Evolutionary conservation across 345 rosid genomes (phyloP).

Genomic region (Capsella bursapastoris): DNA sequence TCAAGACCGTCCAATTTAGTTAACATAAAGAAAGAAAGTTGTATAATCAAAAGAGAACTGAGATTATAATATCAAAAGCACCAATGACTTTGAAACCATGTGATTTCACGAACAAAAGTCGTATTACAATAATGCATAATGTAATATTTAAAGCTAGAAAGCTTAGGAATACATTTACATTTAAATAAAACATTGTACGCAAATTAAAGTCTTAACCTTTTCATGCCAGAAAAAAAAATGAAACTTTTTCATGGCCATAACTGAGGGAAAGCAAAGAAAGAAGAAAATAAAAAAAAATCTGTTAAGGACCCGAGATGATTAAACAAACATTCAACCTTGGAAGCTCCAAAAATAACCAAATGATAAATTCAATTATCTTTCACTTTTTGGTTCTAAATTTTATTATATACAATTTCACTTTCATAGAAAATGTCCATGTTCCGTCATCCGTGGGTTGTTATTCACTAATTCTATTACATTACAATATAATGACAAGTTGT

Average conservation of each 20-base stretch:
- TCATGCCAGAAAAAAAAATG: not conserved
- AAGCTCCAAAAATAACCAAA: slow-evolving; percentile 30
- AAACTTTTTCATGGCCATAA: slow-evolving; percentile 18
- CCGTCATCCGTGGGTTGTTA: slow-evolving; percentile 3
- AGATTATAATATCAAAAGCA: slow-evolving; percentile 36
- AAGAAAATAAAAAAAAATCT: not conserved
- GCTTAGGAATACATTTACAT: slow-evolving; percentile 21
- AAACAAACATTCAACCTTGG: slow-evolving; percentile 49
- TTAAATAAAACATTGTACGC: slow-evolving; percentile 17
- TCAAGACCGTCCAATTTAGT: slow-evolving; percentile 37
- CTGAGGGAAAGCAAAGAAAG: not conserved
- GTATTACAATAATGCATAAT: slow-evolving; percentile 39
- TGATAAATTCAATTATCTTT: slow-evolving; percentile 25
- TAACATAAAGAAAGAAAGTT: slow-evolving; percentile 24
- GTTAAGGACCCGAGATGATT: slow-evolving; percentile 37
- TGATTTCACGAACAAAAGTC: slow-evolving; percentile 52
- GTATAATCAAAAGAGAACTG: not conserved
- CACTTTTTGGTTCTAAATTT: slow-evolving; percentile 8
- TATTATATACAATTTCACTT: not conserved
- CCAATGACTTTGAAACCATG: slow-evolving; percentile 59
- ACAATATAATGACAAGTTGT: not conserved
- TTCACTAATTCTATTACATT: not conserved
- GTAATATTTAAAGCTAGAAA: slow-evolving; percentile 30
- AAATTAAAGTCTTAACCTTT: slow-evolving; percentile 36
- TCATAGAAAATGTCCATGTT: slow-evolving; percentile 25